A percentile compares a stretch with the other conserved stretches of the same genome.
These are phyloP conservation scores for Glycine soja DNA, from an alignment of 306 rosid species.

Conservation along the genomic window DNA sequence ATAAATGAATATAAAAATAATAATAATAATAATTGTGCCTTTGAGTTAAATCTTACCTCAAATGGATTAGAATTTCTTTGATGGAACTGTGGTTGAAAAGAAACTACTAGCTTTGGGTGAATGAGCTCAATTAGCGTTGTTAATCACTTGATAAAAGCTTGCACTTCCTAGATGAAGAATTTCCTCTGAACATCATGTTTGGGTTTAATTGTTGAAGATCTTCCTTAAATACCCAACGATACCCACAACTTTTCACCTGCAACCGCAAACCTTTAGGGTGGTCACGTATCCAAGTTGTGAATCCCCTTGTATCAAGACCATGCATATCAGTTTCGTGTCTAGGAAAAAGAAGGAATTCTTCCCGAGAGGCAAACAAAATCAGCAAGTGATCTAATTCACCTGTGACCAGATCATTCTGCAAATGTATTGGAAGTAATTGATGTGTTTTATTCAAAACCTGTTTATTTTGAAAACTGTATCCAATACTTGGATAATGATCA, in stretches of 20 bases:
- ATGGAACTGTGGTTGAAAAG: neutral
- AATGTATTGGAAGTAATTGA: neutral
- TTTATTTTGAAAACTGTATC: neutral
- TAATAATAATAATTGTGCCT: neutral
- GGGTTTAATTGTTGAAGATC: too few species aligned
- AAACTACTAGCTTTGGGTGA: neutral
- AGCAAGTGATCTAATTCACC: neutral
- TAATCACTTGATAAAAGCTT: neutral
- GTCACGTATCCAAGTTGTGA: too few species aligned
- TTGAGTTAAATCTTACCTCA: neutral
- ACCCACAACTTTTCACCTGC: too few species aligned
- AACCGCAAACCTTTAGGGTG: too few species aligned
- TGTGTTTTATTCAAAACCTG: too few species aligned
- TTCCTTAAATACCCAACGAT: too few species aligned
- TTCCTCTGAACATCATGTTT: too few species aligned
- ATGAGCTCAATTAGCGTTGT: neutral
- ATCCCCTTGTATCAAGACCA: too few species aligned
- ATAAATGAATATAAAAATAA: neutral
- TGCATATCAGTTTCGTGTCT: too few species aligned
- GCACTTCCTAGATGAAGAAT: neutral
- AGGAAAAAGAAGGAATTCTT: neutral
- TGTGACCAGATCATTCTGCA: neutral
- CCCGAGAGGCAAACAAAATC: neutral
- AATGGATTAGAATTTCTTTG: constrained; percentile 1
- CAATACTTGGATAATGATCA: neutral